Base-by-base conservation (phyloP, 192 early-diverging fungal species). In the Coemansia aciculifera region DNA sequence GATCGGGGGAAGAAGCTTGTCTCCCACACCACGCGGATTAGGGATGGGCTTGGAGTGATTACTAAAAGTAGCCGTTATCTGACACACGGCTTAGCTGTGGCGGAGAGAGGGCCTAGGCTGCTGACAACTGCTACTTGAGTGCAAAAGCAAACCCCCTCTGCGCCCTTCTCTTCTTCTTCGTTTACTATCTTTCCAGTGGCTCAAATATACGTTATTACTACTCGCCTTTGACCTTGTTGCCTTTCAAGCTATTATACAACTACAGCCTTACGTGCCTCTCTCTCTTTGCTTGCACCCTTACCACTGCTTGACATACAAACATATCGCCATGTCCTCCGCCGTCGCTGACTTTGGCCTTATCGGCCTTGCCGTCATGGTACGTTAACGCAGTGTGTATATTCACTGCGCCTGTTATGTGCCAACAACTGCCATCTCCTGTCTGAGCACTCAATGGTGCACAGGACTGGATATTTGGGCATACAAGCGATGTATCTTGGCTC, bases 351-450 rank as follows among this genome's bases (percentile, higher is more conserved):
- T 99, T 79, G 97, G 95, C 81, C 92, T 99, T 73, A 99, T 99
- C 84, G 97, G 97, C 76, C 88, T 99, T 77, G 97, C 97, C 83
- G 97, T 99, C 75, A 99, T 99, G 97, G 95, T 95, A 88, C 39
- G 86, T 84, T n/a, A 5, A 19, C 38, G 37, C 29, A 36, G 52
- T 61, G 62, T 19, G 8, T 36, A 36, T 8, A 36, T 27, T 27
- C 34, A 36, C 34, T 36, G 34, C 34, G 7, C 8, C 34, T 8
- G 34, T 7, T 36, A 36, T 36, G 34, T 52, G 48, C 32, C 15
- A 13, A 36, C 38, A 19, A 0, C 49, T 27, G 10, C 9, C 49
- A 51, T 23, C 2, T 57, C 13, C 2, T 57, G 3, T 24, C 11
- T 54, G 29, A 13, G 23, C 52, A 29, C 54, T 8, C 19, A 23